Conservation (phyloP, 2,329 filamentous ascomycete genomes). For the Pseudodiploospora longispora region DNA sequence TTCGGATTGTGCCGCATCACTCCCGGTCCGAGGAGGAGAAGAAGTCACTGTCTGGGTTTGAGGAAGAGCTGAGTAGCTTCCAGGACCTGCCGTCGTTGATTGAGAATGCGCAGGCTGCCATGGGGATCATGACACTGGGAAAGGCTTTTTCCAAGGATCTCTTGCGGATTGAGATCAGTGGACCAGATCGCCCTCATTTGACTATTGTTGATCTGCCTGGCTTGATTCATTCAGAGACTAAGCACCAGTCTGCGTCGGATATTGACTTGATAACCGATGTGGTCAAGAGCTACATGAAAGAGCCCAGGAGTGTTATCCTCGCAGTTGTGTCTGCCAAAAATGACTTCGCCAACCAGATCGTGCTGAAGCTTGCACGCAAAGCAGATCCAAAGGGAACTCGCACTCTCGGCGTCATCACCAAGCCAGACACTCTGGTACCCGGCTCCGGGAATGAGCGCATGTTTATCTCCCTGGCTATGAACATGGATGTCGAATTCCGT, state of each 20-base stretch:
- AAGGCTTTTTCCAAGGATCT: conserved; percentile 38
- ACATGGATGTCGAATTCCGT: conserved; percentile 37
- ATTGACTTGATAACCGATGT: conserved; percentile 37
- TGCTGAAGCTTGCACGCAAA: conserved; percentile 37
- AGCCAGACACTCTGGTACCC: conserved; percentile 35
- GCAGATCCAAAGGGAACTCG: conserved; percentile 25
- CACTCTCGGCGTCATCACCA: conserved; percentile 51
- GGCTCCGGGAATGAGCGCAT: conserved; percentile 30
- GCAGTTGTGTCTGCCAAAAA: conserved; percentile 49
- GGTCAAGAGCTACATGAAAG: conserved; percentile 48
- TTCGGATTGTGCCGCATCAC: conserved; percentile 14
- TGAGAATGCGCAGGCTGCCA: conserved; percentile 32
- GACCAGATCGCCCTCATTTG: conserved; percentile 42
- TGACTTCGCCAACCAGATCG: conserved; percentile 51
- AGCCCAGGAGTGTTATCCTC: conserved; percentile 50
- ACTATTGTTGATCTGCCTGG: conserved; percentile 55
- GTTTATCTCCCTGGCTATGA: conserved; percentile 35
- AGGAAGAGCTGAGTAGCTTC: conserved; percentile 1
- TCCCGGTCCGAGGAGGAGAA: conserved; percentile 5
- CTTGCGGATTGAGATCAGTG: conserved; percentile 41
- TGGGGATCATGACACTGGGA: conserved; percentile 36
- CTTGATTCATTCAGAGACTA: conserved; percentile 40
- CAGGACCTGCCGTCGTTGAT: conserved; percentile 21
- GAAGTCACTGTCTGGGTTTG: conserved; percentile 4
- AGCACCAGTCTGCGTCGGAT: conserved; percentile 36